phyloP scores from a whole-genome alignment of 306 rosid species.

The Prunus salicina region DNA sequence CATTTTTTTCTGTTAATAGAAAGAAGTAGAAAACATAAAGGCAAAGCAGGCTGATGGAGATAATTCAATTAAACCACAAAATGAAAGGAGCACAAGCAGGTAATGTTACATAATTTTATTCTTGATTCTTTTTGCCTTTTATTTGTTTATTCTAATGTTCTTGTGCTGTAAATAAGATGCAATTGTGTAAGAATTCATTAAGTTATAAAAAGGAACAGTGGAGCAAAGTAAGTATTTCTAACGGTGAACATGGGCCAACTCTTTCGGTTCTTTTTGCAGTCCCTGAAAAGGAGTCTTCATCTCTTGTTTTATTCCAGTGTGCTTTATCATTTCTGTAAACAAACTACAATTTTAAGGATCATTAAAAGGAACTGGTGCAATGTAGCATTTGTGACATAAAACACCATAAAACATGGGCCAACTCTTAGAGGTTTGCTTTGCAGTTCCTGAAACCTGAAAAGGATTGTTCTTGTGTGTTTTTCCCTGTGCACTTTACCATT shows the following conservation, averaged over 20 bases:
- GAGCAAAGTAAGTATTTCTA: neutral
- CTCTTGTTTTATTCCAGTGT: conserved; percentile 3
- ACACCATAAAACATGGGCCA: neutral
- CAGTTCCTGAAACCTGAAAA: neutral
- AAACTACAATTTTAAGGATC: neutral
- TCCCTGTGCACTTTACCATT: neutral
- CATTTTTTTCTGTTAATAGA: conserved; percentile 35
- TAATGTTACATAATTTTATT: conserved; percentile 27
- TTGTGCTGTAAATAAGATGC: no score
- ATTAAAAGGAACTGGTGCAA: neutral
- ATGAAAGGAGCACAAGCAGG: conserved; percentile 54
- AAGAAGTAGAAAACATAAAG: conserved; percentile 64
- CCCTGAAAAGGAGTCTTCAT: neutral
- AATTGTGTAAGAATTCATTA: neutral
- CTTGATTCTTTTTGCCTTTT: neutral
- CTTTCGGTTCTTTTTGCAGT: neutral
- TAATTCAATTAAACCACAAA: conserved; percentile 32
- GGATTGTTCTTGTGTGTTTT: neutral
- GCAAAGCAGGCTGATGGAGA: conserved; percentile 40
- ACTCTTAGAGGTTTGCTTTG: neutral
- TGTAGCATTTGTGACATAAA: neutral
- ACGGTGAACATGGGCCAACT: neutral
- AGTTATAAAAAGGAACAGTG: neutral
- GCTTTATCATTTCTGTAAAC: neutral
- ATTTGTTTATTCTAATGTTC: neutral